Evolutionary conservation across 768 basidiomycete species (phyloP).

Genomic region (Tephrocybe rancida): DNA sequence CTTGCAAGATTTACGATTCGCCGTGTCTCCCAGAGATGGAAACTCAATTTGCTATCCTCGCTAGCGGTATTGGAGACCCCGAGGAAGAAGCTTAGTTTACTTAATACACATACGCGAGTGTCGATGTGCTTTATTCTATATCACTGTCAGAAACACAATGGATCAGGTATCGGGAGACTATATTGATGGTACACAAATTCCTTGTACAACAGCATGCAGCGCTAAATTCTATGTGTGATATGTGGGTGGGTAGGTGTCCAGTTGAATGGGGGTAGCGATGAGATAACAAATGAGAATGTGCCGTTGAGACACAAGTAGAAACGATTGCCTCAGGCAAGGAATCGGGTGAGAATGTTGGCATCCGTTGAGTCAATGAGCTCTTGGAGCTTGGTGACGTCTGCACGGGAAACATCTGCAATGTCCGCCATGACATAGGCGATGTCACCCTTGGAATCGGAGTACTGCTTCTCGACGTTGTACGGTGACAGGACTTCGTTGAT

Average conservation of each 20-base stretch:
- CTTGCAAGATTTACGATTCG: constrained; percentile 97
- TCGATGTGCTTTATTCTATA: background rate
- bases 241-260: constrained; percentile 29
- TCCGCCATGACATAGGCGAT: constrained; percentile 97
- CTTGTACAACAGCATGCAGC: constrained; percentile 25
- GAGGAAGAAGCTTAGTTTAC: constrained; percentile 72
- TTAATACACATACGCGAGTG: too few species aligned
- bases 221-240: constrained; percentile 24
- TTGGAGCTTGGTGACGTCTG: constrained; percentile 77
- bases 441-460: constrained; percentile 95
- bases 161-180: constrained; percentile 15
- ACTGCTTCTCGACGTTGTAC: constrained; percentile 99
- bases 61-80: constrained; percentile 91
- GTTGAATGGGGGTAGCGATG: constrained; percentile 50
- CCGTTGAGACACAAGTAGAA: constrained; percentile 10
- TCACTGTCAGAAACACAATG: background rate
- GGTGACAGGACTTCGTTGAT: constrained; percentile 94
- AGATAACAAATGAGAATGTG: constrained; percentile 20
- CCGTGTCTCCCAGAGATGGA: constrained; percentile 97
- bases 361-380: constrained; percentile 76
- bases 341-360: constrained; percentile 88
- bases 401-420: constrained; percentile 85
- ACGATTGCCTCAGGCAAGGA: constrained; percentile 56
- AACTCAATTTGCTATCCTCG: constrained; percentile 91
- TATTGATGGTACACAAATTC: constrained; percentile 23